Evolutionary conservation across 148 eudicot species (phyloP), one percentile per base, ranked within the genome.

Genomic region (Rhododendron simsii): DNA sequence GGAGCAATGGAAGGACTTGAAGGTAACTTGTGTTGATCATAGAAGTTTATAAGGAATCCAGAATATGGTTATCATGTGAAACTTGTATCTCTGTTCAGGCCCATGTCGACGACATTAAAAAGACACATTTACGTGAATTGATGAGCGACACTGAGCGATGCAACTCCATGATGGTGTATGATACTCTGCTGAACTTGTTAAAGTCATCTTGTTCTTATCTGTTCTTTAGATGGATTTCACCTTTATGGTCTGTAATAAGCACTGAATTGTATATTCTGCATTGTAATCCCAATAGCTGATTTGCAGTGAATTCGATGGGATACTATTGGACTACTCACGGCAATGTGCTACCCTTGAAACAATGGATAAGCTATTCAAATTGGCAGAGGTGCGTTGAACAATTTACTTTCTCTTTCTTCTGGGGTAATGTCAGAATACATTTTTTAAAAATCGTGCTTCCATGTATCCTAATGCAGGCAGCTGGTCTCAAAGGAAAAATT

Each of bases 101-200:
- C n/a, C 98, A 97, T 91, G 90, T 95, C 80, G 98, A 90, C 79
- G 94, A 92, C 45, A 94, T 97, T 87, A 93, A 91, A 59, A 97
- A 91, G 90, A 93, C 93, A 75, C 99, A 97, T 91, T 88, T 97
- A 80, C 98, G 99, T 57, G 95, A 97, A 81, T 89, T 97, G 91
- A 92, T 97, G 98, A 86, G 63, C 84, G 93, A 97, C 87, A 67
- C 87, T 15, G 92, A 93, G 69, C 91, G 99, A 84, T 94, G 98
- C 95, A 90, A 93, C 89, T 93, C 98, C 53, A 93, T 95, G 98
- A 93, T 94, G 93, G 91, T 91, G 99, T 97, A 97, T 79, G 99
- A 51, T 76, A 48, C 69, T 78, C 78, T 44, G 12, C 47, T 74
- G 18, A 57, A 39, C 79, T 75, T 50, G 48, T 53, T 13, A 0